Evolutionary conservation across 192 early-diverging fungal genomes (phyloP).

Genomic region (Endogone sp.): DNA sequence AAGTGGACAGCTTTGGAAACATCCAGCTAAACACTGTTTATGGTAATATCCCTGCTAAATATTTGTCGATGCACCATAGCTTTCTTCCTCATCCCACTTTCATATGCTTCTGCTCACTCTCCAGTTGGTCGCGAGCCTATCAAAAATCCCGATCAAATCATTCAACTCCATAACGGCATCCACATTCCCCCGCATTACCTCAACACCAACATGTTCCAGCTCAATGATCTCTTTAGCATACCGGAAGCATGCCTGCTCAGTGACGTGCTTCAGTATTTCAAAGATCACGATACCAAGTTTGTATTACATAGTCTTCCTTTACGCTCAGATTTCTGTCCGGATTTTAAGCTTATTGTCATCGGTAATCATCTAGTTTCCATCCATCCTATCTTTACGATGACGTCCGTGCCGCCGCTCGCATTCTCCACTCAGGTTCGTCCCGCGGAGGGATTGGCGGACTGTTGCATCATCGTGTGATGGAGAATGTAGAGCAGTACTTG

Average conservation of each 20-base stretch:
- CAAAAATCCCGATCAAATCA: conserved; percentile 45
- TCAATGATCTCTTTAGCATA: conserved; percentile 58
- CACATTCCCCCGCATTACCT: conserved; percentile 57
- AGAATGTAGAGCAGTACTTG: conserved; percentile 42
- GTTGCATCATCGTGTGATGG: conserved; percentile 43
- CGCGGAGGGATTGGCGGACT: conserved; percentile 43
- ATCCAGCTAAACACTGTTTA: conserved; percentile 50
- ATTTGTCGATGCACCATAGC: too few species aligned
- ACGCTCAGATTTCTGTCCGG: not conserved
- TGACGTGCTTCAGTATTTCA: conserved; percentile 59
- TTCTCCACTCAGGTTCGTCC: conserved; percentile 38
- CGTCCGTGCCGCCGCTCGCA: conserved; percentile 41
- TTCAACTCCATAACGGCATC: conserved; percentile 48
- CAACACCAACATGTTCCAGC: conserved; percentile 48
- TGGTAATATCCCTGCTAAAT: too few species aligned
- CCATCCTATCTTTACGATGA: conserved; percentile 61
- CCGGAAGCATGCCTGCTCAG: conserved; percentile 54
- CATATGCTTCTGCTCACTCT: too few species aligned
- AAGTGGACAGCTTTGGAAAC: conserved; percentile 58
- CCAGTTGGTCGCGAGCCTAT: conserved; percentile 54
- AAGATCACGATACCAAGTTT: conserved; percentile 42
- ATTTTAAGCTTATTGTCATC: too few species aligned
- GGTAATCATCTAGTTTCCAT: too few species aligned
- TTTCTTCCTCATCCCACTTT: too few species aligned
- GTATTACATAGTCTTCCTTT: conserved; percentile 2